Evolutionary conservation across 169 alveolate species (phyloP).

Genomic region (Eimeria sp.): DNA sequence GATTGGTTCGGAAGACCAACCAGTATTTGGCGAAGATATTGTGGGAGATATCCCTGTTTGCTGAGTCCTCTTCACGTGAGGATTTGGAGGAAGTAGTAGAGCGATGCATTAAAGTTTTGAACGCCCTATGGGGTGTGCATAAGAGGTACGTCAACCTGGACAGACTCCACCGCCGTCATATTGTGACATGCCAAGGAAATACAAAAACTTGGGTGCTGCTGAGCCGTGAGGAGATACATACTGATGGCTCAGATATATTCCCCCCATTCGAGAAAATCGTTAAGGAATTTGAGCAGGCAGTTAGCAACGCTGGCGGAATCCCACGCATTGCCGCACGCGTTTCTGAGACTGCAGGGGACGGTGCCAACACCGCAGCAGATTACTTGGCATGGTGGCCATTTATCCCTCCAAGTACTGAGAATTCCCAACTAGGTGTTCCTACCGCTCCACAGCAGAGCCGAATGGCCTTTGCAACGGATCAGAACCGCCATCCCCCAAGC

Average conservation of each 20-base stretch:
- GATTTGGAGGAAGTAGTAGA: not conserved
- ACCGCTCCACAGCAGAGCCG: not conserved
- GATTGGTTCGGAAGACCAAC: not conserved
- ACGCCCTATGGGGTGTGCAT: not conserved
- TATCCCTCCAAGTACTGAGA: not conserved
- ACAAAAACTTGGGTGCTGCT: not conserved
- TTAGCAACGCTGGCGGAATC: not conserved
- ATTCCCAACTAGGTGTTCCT: not conserved
- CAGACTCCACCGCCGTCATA: not conserved
- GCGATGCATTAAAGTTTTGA: not conserved
- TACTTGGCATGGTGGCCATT: no score
- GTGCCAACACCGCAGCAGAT: not conserved
- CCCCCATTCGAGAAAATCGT: not conserved
- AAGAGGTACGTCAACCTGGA: not conserved
- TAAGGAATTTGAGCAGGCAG: not conserved
- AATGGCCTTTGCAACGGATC: not conserved
- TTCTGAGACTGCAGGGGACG: not conserved
- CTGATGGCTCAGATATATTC: not conserved
- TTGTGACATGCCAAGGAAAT: not conserved
- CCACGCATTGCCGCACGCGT: not conserved
- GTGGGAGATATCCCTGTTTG: not conserved
- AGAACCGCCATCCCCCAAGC: not conserved
- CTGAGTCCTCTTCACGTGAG: not conserved
- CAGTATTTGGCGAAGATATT: not conserved
- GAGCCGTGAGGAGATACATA: not conserved